Conservation (phyloP, 495 filamentous ascomycete genomes). For the Penicillium pulvis region DNA sequence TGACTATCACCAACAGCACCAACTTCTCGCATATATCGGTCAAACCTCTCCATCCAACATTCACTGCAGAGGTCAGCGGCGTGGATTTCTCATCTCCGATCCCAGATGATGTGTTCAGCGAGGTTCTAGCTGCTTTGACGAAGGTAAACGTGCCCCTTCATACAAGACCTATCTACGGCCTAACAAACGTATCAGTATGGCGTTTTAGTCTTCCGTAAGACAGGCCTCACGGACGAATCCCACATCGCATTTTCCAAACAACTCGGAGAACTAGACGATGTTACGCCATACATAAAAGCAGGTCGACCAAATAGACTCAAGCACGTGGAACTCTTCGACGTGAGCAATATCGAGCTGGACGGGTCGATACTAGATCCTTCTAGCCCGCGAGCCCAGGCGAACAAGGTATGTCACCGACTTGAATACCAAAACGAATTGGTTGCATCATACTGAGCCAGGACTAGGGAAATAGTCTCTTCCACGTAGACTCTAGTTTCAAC, state of each 20-base stretch:
- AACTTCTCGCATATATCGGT: too few relatives aligned
- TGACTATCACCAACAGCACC: too few relatives aligned
- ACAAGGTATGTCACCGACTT: slow-evolving; percentile 16
- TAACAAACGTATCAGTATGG: slow-evolving; percentile 49
- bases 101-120: too few relatives aligned
- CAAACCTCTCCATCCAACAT: too few relatives aligned
- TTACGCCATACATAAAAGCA: slow-evolving; percentile 50
- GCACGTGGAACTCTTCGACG: slow-evolving; percentile 58
- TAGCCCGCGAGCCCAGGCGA: slow-evolving; percentile 37
- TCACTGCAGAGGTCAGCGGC: too few relatives aligned
- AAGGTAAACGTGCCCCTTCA: too few relatives aligned
- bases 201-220: slow-evolving; percentile 55
- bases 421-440: too few relatives aligned
- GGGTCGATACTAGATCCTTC: slow-evolving; percentile 24
- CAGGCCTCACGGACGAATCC: slow-evolving; percentile 48
- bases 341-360: slow-evolving; percentile 40
- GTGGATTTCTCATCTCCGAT: too few relatives aligned
- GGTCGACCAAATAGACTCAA: slow-evolving; percentile 51
- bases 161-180: too few relatives aligned
- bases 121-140: too few relatives aligned
- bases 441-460: background rate
- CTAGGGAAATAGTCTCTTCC: slow-evolving; percentile 59
- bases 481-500: slow-evolving; percentile 63
- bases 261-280: slow-evolving; percentile 62
- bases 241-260: slow-evolving; percentile 55